These are phyloP conservation scores for Flaveria bidentis DNA, from an alignment of 129 eudicot genomes.

Conservation along the genomic window DNA sequence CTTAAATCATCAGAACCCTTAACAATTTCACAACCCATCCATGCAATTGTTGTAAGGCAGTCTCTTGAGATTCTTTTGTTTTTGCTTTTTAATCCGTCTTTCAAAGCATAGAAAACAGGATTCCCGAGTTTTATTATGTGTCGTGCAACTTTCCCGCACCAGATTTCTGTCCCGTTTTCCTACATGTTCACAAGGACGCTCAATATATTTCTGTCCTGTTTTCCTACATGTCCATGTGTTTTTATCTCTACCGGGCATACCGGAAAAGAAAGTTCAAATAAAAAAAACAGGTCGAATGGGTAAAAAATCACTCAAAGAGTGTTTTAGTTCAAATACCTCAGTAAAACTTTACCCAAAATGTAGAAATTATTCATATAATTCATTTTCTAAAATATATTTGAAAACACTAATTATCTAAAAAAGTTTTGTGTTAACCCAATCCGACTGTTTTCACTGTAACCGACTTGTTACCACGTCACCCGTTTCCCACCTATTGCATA, in stretches of 20 bases:
- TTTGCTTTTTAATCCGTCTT: conserved; percentile 65
- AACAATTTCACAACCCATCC: conserved; percentile 77
- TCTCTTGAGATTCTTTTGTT: conserved; percentile 64
- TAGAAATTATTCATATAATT: neutral
- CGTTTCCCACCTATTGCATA: neutral
- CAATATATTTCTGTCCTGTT: conserved; percentile 38
- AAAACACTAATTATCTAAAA: no score
- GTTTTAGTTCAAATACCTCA: neutral
- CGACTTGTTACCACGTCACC: neutral
- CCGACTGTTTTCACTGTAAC: neutral
- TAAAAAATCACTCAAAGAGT: neutral
- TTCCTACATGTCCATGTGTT: conserved; percentile 44
- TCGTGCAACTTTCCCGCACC: conserved; percentile 63
- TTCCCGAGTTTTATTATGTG: conserved; percentile 51
- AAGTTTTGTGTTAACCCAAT: neutral
- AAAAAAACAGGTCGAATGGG: no score
- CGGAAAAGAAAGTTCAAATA: neutral
- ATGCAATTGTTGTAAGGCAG: conserved; percentile 60
- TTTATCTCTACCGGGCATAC: neutral
- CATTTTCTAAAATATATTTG: no score
- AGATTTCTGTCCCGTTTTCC: conserved; percentile 60
- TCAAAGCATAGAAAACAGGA: conserved; percentile 58
- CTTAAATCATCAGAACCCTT: conserved; percentile 60
- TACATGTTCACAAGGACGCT: conserved; percentile 31
- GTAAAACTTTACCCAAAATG: neutral